Base-by-base conservation (phyloP, 2,329 filamentous ascomycete species). In the Furcasterigmium furcatum region DNA sequence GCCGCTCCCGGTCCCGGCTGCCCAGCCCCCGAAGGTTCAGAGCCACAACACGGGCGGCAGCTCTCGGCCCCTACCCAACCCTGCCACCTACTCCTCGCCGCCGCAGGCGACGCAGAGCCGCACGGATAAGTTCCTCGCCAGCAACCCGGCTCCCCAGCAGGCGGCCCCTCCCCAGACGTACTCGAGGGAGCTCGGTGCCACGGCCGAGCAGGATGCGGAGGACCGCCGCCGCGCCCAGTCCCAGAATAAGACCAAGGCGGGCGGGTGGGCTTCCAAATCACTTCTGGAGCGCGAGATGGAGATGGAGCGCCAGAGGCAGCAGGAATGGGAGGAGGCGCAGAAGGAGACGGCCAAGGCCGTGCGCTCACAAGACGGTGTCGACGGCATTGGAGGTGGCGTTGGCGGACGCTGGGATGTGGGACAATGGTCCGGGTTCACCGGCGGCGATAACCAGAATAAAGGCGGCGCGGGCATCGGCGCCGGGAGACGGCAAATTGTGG, bases 201-300 rank as follows among this genome's bases (percentile, higher is more conserved):
- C 79, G 3, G 75, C 78, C 10, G 84, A 88, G 64, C 81, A 76
- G 38, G 78, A 83, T 46, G 72, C 68, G 13, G 82, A 87, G 56
- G 80, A 85, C 58, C 74, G 78, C 20, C 75, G 80, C 4, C 80
- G 83, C 12, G 65, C 68, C 2, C 74, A 79, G 43, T 72, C 77
- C 10, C 82, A 86, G 57, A 64, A 68, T 41, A 75, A 79, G 60
- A 85, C 82, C 18, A 82, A 82, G 60, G 78, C 81, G 1, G 77
- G 71, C 22, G 81, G 79, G 0, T 82, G 77, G 77, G 82, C 82
- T 1, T 76, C 76, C 52, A 87, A 85, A 68, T 87, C 83, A 1
- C 73, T 91, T 9, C 76, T 91, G 2, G 87, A 91, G 66, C 80
- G 85, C 22, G 87, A 91, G 65, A 90, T 91, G 85, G 87, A 91